Evolutionary conservation across 75 land plant genomes (phyloP), one percentile per base, ranked within the genome.

Genomic region (Adiantum capillusveneris): DNA sequence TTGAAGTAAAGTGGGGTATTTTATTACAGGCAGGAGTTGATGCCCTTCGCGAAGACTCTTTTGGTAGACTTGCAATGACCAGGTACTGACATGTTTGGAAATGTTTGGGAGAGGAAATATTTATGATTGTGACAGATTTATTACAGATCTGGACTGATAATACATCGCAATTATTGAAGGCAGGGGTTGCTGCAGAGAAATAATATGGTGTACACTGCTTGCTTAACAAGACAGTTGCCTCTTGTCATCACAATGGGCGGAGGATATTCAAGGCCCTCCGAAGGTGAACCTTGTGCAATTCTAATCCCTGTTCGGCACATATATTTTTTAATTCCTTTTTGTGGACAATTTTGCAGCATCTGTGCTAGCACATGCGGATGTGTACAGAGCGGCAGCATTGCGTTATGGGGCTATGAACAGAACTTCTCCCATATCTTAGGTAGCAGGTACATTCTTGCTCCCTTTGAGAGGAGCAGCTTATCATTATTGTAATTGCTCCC

Each of bases 191-290:
- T 72, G 36, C 51, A 48, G 22, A 58, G 75, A 30, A 72, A 72
- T 56, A 72, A 72, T 45, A 57, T 72, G 62, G 69, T 72, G 24
- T 72, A 72, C 56, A 58, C 70, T 41, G 56, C 63, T 31, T 72
- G 75, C 60, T 36, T 72, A 22, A 53, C 30, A 41, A 39, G 44
- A 17, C 44, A 49, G 22, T 19, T 72, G 0, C 75, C 75, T 12
- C 34, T 72, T 14, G 75, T 72, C 13, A 65, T 72, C 75, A 72
- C 75, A 2, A 72, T 72, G 75, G 75, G 75, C 21, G 75, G 75
- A 29, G 75, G 75, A 17, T 72, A 72, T 29, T 72, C 75, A 34
- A 59, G 63, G 25, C 75, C 75, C 6, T 46, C 29, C 18, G 48
- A 46, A 49, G 75, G 75, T 72, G 42, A 70, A 56, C 26, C 37